These are phyloP conservation scores for Casaregolazyma suthepensis DNA, from an alignment of 1,139 yeast species.

Conservation along the genomic window DNA sequence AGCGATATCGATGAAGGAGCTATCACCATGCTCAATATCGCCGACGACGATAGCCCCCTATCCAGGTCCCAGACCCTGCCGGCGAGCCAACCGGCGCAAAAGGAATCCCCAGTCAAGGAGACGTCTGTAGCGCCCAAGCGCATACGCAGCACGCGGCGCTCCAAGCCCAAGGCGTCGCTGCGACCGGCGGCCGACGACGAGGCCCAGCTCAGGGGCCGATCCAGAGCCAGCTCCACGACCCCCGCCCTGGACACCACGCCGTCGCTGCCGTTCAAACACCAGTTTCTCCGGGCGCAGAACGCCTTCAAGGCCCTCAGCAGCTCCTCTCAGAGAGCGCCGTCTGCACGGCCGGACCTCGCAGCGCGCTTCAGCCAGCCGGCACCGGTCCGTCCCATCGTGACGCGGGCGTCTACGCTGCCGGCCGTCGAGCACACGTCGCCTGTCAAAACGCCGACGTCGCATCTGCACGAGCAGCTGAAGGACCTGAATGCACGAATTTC, in stretches of 20 bases:
- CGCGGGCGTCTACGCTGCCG: background rate
- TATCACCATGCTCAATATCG: conserved; percentile 6
- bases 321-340: background rate
- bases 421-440: background rate
- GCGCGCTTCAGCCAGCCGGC: background rate
- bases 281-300: background rate
- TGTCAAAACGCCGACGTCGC: background rate
- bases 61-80: background rate
- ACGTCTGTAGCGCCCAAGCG: background rate
- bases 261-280: background rate
- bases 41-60: background rate
- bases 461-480: background rate
- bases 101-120: background rate
- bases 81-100: background rate
- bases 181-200: background rate
- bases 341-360: background rate
- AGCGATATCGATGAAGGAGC: conserved; percentile 7
- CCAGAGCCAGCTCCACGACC: background rate
- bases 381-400: background rate
- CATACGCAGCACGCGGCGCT: background rate
- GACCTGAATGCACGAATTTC: background rate
- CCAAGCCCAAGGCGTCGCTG: background rate
- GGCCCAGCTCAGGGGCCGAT: background rate
- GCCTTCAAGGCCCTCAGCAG: background rate
- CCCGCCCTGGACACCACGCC: background rate